Evolutionary conservation across 2,329 filamentous ascomycete genomes (phyloP).

Genomic region (Didymella lethalis): DNA sequence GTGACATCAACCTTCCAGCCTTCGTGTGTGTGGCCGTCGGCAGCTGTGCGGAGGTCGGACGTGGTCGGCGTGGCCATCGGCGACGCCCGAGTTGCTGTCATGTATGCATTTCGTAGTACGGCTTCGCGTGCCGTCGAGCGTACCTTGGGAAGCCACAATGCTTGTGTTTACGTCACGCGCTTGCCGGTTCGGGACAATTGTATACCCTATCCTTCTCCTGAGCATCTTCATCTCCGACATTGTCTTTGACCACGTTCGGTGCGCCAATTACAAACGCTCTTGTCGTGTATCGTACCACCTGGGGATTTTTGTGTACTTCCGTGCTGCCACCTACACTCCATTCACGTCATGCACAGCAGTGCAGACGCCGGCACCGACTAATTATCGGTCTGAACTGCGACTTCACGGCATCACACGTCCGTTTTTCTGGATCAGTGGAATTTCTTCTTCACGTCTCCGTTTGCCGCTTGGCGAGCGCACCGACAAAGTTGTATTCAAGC

Average conservation of each 20-base stretch:
- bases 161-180: conserved; percentile 19
- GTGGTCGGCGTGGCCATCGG: conserved; percentile 15
- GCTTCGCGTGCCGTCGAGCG: conserved; percentile 12
- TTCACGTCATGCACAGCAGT: background rate
- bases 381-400: background rate
- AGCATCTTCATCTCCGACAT: conserved; percentile 3
- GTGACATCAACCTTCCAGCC: conserved; percentile 20
- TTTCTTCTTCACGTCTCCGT: background rate
- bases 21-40: background rate
- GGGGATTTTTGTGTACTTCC: background rate
- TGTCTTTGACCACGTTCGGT: background rate
- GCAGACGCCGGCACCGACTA: background rate
- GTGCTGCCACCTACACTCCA: background rate
- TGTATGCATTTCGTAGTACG: conserved; percentile 14
- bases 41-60: conserved; percentile 1
- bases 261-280: background rate
- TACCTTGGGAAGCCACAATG: conserved; percentile 10
- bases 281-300: background rate
- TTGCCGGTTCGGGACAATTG: conserved; percentile 12
- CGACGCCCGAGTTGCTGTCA: conserved; percentile 13
- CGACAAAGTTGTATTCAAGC: conserved; percentile 10
- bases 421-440: background rate
- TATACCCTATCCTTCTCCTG: conserved; percentile 7
- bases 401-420: background rate
- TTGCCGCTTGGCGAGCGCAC: conserved; percentile 7